Conservation (phyloP, 805 yeast species). For the Metschnikowia matae region DNA sequence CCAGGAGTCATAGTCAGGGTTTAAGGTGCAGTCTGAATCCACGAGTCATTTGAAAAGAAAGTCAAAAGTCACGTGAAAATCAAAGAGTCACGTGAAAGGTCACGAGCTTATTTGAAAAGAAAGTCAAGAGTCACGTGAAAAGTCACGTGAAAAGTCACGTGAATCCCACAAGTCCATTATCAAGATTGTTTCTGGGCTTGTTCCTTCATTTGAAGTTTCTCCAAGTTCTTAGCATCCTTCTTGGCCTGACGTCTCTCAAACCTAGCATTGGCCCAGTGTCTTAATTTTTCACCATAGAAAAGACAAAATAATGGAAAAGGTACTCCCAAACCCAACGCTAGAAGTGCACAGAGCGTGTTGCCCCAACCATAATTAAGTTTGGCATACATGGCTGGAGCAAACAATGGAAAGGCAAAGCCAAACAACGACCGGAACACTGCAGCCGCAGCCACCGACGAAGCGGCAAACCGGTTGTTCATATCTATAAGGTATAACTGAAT, state of each 20-base stretch:
- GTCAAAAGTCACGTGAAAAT: no score
- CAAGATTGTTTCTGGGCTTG: slow-evolving; percentile 1
- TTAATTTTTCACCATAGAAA: slow-evolving; percentile 51
- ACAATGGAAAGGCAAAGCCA: slow-evolving; percentile 68
- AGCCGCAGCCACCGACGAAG: slow-evolving; percentile 66
- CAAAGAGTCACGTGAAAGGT: no score
- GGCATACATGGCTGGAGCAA: slow-evolving; percentile 55
- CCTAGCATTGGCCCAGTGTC: slow-evolving; percentile 54
- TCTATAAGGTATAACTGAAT: slow-evolving; percentile 67
- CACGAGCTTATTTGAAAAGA: no score
- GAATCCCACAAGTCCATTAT: not conserved
- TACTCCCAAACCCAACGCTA: slow-evolving; percentile 56
- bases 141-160: not conserved
- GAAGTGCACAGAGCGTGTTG: slow-evolving; percentile 55
- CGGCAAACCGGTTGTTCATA: slow-evolving; percentile 63
- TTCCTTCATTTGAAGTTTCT: slow-evolving; percentile 23
- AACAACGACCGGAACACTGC: slow-evolving; percentile 62
- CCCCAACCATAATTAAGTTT: slow-evolving; percentile 69
- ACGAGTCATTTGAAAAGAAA: no score
- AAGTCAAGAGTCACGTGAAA: no score
- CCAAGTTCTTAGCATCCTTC: slow-evolving; percentile 41
- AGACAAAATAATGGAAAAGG: slow-evolving; percentile 63
- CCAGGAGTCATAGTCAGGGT: no score
- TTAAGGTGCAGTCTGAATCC: no score
- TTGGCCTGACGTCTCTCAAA: slow-evolving; percentile 45